Evolutionary conservation across 352 stramenopile genomes (phyloP).

Genomic region (Globisporangium mamillatum): DNA sequence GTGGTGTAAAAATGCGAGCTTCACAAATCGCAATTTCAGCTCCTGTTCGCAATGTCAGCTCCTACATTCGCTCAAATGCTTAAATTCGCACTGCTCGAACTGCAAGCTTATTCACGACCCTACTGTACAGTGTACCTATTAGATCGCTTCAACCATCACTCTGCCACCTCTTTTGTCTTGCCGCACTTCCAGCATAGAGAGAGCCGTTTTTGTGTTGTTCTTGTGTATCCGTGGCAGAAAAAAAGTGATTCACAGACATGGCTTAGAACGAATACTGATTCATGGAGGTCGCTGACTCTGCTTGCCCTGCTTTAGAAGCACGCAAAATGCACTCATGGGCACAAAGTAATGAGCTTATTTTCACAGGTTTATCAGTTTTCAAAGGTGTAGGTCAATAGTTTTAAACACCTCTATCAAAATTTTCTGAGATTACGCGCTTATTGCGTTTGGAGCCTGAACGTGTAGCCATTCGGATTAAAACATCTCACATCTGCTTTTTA

Average conservation of each 20-base stretch:
- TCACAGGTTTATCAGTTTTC: background rate
- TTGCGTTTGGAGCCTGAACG: background rate
- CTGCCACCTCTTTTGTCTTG: background rate
- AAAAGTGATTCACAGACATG: background rate
- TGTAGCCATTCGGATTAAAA: slow-evolving; percentile 1
- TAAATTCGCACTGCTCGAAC: background rate
- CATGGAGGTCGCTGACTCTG: background rate
- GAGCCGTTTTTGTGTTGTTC: slow-evolving; percentile 6
- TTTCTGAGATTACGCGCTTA: background rate
- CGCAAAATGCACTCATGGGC: background rate
- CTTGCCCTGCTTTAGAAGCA: background rate
- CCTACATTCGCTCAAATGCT: background rate
- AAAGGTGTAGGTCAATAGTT: background rate
- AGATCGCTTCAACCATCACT: background rate
- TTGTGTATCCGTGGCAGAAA: slow-evolving; percentile 1
- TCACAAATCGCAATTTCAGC: background rate
- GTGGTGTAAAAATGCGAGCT: background rate
- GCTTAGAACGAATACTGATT: background rate
- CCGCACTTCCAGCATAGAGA: slow-evolving; percentile 4
- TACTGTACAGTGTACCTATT: slow-evolving; percentile 7
- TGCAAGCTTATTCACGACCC: background rate
- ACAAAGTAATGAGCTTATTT: background rate
- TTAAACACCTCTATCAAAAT: background rate
- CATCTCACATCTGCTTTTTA: background rate
- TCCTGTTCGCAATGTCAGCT: background rate